Conservation (phyloP, 768 basidiomycete genomes). For the Pleurotus salmoneostramineus region DNA sequence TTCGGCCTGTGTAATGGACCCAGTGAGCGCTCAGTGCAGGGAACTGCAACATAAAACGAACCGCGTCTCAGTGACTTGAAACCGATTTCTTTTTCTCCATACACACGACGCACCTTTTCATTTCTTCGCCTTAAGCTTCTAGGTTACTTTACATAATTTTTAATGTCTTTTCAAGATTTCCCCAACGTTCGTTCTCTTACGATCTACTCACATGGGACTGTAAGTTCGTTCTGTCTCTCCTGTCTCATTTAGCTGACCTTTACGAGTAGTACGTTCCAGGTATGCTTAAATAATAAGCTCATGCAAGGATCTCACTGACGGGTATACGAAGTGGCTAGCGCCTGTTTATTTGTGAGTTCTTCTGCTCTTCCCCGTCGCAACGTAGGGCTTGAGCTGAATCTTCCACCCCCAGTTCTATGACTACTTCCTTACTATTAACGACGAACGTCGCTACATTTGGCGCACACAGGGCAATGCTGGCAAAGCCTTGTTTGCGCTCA, state of each 20-base stretch:
- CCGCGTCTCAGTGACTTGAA: no score
- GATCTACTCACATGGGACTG: not conserved
- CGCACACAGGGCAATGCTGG: slow-evolving; percentile 3
- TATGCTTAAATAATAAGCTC: not conserved
- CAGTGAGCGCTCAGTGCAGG: not conserved
- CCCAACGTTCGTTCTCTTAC: not conserved
- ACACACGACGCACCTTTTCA: no score
- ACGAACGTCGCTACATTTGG: slow-evolving; percentile 3
- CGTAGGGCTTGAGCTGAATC: not conserved
- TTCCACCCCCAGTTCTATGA: not conserved
- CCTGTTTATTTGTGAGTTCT: not conserved
- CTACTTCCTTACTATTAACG: not conserved
- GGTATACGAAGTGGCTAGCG: not conserved
- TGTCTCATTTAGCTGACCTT: not conserved
- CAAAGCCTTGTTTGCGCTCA: slow-evolving; percentile 7
- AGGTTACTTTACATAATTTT: not conserved
- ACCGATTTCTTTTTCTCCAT: no score
- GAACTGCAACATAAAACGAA: not conserved
- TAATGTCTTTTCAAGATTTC: not conserved
- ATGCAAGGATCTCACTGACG: not conserved
- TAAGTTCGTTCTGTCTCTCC: not conserved
- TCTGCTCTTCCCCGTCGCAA: not conserved
- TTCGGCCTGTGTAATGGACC: not conserved
- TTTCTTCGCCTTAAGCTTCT: no score
- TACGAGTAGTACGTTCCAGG: not conserved